Conservation (phyloP, 768 basidiomycete species). For the Tremella fuciformis region DNA sequence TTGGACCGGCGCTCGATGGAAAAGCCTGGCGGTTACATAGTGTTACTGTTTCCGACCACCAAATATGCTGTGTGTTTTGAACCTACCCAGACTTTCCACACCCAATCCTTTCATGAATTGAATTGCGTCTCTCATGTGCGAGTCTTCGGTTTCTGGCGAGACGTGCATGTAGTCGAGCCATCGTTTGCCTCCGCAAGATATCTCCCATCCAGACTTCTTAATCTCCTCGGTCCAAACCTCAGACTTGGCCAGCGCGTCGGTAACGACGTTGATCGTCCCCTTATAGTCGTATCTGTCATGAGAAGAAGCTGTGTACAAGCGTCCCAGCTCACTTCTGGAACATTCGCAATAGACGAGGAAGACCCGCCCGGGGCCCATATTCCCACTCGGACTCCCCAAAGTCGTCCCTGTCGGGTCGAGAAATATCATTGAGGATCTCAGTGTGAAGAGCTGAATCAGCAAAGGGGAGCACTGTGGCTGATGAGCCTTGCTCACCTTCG, state of each 20-base stretch:
- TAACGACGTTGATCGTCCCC: constrained; percentile 15
- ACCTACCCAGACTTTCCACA: neutral
- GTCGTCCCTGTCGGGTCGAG: constrained; percentile 13
- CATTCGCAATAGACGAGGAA: constrained; percentile 34
- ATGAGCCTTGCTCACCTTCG: no score
- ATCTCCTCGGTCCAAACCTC: constrained; percentile 33
- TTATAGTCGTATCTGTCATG: no score
- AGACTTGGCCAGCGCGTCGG: constrained; percentile 5
- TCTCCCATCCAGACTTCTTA: constrained; percentile 22
- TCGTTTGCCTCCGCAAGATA: constrained; percentile 13
- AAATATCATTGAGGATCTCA: constrained; percentile 14
- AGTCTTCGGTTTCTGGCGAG: constrained; percentile 11
- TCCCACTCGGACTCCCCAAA: constrained; percentile 28
- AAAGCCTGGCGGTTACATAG: constrained; percentile 15
- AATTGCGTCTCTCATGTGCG: constrained; percentile 15
- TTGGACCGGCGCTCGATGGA: constrained; percentile 15
- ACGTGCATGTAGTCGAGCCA: no score
- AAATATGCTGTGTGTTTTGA: neutral
- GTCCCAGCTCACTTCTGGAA: constrained; percentile 26
- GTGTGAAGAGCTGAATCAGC: constrained; percentile 13
- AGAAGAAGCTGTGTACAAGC: no score
- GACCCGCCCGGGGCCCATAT: constrained; percentile 35
- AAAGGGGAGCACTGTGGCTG: neutral
- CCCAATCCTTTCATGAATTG: no score
- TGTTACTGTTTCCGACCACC: no score